Evolutionary conservation across 257 asterid species (phyloP).

Genomic region (Ocimum tenuiflorum): DNA sequence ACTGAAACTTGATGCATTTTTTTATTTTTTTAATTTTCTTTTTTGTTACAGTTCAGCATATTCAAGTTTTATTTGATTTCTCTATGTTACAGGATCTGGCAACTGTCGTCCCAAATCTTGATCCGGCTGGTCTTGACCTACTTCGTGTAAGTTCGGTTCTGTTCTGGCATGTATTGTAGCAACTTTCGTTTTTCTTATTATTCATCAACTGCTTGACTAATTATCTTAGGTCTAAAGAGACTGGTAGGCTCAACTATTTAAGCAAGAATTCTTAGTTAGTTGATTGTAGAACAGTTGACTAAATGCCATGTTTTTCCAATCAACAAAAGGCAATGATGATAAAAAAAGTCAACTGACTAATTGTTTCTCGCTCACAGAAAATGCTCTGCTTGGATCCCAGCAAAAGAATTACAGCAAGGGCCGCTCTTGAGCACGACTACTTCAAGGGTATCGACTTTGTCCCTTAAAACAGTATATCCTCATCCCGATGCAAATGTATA

Average conservation of each 20-base stretch:
- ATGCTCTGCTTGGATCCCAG: conserved; percentile 86
- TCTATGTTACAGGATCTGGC: conserved; percentile 60
- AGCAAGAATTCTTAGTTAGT: background rate
- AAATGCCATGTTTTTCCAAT: background rate
- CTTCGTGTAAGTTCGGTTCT: conserved; percentile 52
- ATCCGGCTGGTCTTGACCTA: conserved; percentile 75
- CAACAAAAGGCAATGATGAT: too few relatives aligned
- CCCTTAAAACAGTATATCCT: conserved; percentile 34
- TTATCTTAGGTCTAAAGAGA: background rate
- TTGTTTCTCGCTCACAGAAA: conserved; percentile 32
- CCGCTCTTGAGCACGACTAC: conserved; percentile 85
- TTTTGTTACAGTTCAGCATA: conserved; percentile 4
- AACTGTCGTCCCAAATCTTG: conserved; percentile 65
- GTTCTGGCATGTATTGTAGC: background rate
- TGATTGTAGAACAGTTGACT: background rate
- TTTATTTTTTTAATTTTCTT: background rate
- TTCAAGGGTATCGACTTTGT: conserved; percentile 71
- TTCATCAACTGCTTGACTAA: too few relatives aligned
- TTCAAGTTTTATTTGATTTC: background rate
- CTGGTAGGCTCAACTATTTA: background rate
- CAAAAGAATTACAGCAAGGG: conserved; percentile 81
- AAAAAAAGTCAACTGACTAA: conserved; percentile 9
- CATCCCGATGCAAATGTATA: conserved; percentile 48
- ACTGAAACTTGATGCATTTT: background rate
- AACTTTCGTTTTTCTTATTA: background rate